These are phyloP conservation scores for Hebeloma cylindrosporum DNA, from an alignment of 768 basidiomycete genomes.

Conservation along the genomic window DNA sequence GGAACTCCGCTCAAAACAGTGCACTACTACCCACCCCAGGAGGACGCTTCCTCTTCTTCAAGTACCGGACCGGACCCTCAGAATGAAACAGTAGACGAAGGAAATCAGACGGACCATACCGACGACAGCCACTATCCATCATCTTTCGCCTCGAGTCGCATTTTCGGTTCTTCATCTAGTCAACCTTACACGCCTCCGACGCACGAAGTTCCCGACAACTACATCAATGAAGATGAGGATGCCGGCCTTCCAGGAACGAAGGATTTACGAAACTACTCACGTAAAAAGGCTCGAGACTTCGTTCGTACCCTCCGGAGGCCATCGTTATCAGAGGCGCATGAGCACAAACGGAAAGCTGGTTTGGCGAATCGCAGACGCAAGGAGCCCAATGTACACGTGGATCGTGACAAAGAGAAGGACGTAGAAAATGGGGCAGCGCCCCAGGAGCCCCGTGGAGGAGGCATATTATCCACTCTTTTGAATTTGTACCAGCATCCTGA, in stretches of 20 bases:
- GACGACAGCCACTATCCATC: neutral
- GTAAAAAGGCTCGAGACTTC: slow-evolving; percentile 41
- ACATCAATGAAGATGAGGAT: slow-evolving; percentile 62
- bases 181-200: slow-evolving; percentile 26
- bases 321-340: no score
- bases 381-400: no score
- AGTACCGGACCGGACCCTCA: neutral
- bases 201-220: slow-evolving; percentile 48
- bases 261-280: slow-evolving; percentile 21
- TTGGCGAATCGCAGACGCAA: no score
- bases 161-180: slow-evolving; percentile 8
- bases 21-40: slow-evolving; percentile 33
- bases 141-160: slow-evolving; percentile 4
- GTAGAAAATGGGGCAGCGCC: slow-evolving; percentile 22
- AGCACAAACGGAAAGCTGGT: no score
- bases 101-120: neutral
- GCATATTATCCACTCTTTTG: slow-evolving; percentile 66
- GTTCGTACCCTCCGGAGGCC: no score
- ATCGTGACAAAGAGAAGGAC: slow-evolving; percentile 16
- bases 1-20: slow-evolving; percentile 21
- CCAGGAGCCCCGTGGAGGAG: slow-evolving; percentile 33
- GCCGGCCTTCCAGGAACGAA: slow-evolving; percentile 53
- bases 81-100: neutral
- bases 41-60: slow-evolving; percentile 7
- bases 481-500: slow-evolving; percentile 46